Conservation (phyloP, 345 rosid species). For the Citrus hindsii region DNA sequence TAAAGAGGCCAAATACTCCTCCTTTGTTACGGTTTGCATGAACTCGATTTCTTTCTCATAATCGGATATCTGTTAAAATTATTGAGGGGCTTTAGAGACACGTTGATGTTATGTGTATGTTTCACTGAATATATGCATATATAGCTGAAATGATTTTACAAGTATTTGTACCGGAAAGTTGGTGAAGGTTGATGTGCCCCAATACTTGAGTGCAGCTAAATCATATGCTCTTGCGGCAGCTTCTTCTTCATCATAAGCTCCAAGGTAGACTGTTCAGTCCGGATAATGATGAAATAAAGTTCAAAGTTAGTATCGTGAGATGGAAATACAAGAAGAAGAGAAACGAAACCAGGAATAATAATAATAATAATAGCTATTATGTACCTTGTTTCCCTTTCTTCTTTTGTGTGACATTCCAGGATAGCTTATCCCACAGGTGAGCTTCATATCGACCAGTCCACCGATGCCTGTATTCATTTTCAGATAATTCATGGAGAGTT, state of each 20-base stretch:
- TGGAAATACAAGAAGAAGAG: not conserved
- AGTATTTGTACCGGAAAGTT: constrained; percentile 45
- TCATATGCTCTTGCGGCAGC: constrained; percentile 73
- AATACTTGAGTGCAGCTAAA: constrained; percentile 64
- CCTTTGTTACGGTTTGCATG: constrained; percentile 59
- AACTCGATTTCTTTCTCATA: constrained; percentile 54
- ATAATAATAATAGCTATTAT: not conserved
- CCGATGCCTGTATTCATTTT: constrained; percentile 41
- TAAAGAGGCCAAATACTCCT: constrained; percentile 59
- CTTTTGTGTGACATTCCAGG: constrained; percentile 66
- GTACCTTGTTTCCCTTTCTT: constrained; percentile 73
- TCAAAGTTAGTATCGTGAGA: constrained; percentile 1
- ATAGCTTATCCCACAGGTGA: constrained; percentile 68
- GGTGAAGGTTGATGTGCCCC: constrained; percentile 63
- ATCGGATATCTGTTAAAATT: constrained; percentile 37
- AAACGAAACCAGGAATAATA: not conserved
- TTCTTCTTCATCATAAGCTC: constrained; percentile 74
- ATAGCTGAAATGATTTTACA: not conserved
- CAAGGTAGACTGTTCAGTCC: constrained; percentile 53
- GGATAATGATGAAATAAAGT: constrained; percentile 8
- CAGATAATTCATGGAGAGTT: not conserved
- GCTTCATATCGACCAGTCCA: constrained; percentile 74
- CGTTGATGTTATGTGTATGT: not conserved
- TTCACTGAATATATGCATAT: not conserved
- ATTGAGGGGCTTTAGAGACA: not conserved